phyloP scores from a whole-genome alignment of 148 eudicot species.

The Nyssa sinensis region DNA sequence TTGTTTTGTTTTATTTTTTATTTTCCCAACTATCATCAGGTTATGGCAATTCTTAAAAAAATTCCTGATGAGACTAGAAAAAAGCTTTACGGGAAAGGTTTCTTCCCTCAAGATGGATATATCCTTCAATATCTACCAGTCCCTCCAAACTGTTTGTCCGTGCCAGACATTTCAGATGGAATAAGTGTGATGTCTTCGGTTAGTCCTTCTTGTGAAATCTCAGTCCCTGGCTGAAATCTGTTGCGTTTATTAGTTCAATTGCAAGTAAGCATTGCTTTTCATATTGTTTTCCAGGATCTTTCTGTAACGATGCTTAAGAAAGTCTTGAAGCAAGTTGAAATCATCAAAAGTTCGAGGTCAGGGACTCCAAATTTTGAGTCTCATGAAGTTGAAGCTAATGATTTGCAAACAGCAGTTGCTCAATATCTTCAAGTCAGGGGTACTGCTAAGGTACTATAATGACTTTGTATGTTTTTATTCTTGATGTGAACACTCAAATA shows the following conservation, averaged over 20 bases:
- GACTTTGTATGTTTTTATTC: constrained; percentile 8
- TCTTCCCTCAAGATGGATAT: constrained; percentile 84
- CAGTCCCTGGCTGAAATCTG: not conserved
- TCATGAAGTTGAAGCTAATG: constrained; percentile 86
- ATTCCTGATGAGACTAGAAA: constrained; percentile 59
- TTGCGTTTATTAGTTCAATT: not conserved
- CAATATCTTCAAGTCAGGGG: constrained; percentile 86
- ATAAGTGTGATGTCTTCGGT: constrained; percentile 86
- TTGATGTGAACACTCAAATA: not conserved
- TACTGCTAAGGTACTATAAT: constrained; percentile 70
- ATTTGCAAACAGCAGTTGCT: constrained; percentile 69
- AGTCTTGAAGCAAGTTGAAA: constrained; percentile 74
- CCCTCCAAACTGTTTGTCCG: constrained; percentile 92
- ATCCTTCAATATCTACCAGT: constrained; percentile 73
- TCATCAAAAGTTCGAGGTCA: constrained; percentile 76
- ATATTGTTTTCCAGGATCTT: constrained; percentile 53
- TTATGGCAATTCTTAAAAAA: constrained; percentile 60
- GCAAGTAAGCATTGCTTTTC: constrained; percentile 4
- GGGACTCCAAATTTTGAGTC: constrained; percentile 89
- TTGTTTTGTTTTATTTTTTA: constrained; percentile 1
- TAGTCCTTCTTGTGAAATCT: constrained; percentile 21
- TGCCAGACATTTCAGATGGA: constrained; percentile 94
- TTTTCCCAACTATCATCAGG: constrained; percentile 37
- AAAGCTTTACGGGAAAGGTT: constrained; percentile 73
- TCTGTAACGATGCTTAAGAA: constrained; percentile 70